Evolutionary conservation across 805 yeast species (phyloP).

Genomic region (Maudiozyma turicensis): DNA sequence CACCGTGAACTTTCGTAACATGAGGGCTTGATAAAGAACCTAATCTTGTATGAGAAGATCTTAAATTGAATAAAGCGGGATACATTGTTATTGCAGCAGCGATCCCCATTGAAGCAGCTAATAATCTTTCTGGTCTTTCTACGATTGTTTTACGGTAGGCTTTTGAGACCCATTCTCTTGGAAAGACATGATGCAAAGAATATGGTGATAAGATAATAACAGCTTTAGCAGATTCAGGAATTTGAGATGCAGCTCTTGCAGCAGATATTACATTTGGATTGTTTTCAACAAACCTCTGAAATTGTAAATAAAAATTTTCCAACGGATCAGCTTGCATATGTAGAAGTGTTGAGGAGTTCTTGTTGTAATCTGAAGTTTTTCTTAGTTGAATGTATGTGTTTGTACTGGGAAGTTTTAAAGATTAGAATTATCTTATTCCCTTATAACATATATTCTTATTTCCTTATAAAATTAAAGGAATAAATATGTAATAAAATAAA

Average conservation of each 20-base stretch:
- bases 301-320: slow-evolving; percentile 34
- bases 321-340: slow-evolving; percentile 22
- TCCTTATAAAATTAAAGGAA: too few species aligned
- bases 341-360: neutral
- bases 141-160: slow-evolving; percentile 58
- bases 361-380: neutral
- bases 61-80: slow-evolving; percentile 47
- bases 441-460: too few species aligned
- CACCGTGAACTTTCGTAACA: slow-evolving; percentile 62
- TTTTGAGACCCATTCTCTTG: slow-evolving; percentile 69
- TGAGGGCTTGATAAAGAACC: slow-evolving; percentile 47
- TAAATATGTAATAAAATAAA: too few species aligned
- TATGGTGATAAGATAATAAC: slow-evolving; percentile 59
- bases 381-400: neutral
- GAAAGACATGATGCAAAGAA: slow-evolving; percentile 62
- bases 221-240: slow-evolving; percentile 38
- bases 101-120: slow-evolving; percentile 70
- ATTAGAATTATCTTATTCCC: too few species aligned
- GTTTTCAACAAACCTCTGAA: slow-evolving; percentile 34
- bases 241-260: slow-evolving; percentile 27
- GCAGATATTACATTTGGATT: slow-evolving; percentile 30
- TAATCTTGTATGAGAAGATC: slow-evolving; percentile 32
- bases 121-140: slow-evolving; percentile 71
- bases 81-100: slow-evolving; percentile 63
- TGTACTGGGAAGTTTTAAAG: neutral